phyloP scores from a whole-genome alignment of 495 filamentous ascomycete species.

The Neurospora tetraspora region DNA sequence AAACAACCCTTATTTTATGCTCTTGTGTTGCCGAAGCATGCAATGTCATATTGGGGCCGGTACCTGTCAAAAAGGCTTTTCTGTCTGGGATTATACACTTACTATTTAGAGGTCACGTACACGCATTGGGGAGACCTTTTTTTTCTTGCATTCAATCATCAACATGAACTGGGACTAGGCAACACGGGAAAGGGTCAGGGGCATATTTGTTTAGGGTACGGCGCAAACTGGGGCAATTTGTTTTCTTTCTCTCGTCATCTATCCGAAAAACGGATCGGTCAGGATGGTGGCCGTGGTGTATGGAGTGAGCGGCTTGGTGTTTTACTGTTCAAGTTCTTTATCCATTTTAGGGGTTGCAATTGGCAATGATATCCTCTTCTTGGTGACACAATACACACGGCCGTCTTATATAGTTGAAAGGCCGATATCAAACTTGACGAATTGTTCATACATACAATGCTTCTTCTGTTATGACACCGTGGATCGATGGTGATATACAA shows the following conservation, averaged over 20 bases:
- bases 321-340: background rate
- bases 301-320: background rate
- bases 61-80: background rate
- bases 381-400: background rate
- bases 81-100: background rate
- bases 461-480: background rate
- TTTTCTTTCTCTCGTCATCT: background rate
- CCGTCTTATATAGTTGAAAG: background rate
- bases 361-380: background rate
- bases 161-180: background rate
- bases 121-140: background rate
- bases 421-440: background rate
- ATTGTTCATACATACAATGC: background rate
- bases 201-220: background rate
- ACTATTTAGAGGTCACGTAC: background rate
- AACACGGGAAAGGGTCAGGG: background rate
- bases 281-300: background rate
- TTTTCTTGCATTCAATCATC: conserved; percentile 1
- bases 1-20: background rate
- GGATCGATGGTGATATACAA: too few relatives aligned
- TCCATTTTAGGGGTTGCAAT: background rate
- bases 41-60: background rate
- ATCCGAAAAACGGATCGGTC: background rate
- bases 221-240: background rate
- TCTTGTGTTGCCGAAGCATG: background rate